Conservation (phyloP, 2,329 filamentous ascomycete species). For the Colletotrichum somersetense region DNA sequence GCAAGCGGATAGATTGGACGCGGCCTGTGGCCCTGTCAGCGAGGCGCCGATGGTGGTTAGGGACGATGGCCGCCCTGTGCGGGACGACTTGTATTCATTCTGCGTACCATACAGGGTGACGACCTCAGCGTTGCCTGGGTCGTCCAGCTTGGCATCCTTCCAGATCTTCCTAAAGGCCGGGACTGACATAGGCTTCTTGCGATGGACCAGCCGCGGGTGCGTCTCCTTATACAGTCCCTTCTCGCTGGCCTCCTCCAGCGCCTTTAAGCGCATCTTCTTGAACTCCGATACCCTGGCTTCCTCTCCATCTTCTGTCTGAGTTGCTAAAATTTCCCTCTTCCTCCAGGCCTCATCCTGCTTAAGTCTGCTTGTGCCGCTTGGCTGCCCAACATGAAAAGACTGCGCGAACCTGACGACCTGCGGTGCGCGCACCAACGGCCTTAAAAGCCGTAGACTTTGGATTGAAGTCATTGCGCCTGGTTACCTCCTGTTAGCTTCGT, state of each 20-base stretch:
- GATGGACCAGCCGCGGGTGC: constrained; percentile 41
- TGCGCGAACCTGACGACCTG: constrained; percentile 19
- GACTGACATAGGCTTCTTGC: constrained; percentile 34
- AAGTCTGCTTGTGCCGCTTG: constrained; percentile 35
- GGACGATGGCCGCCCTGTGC: constrained; percentile 6
- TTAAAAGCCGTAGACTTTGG: constrained; percentile 51
- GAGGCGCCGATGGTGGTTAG: constrained; percentile 17
- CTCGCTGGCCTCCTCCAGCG: constrained; percentile 25
- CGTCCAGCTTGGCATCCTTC: constrained; percentile 20
- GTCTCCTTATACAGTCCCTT: constrained; percentile 34
- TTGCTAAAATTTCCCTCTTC: constrained; percentile 20
- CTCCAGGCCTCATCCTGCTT: constrained; percentile 19
- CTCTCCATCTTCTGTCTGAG: not conserved
- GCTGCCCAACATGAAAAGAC: constrained; percentile 33
- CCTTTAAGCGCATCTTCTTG: constrained; percentile 35
- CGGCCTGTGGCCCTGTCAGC: constrained; percentile 67
- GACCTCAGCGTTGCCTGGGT: constrained; percentile 17
- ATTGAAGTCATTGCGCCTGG: constrained; percentile 52
- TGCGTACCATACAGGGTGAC: constrained; percentile 48
- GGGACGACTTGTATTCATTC: constrained; percentile 23
- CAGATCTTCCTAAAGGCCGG: constrained; percentile 36
- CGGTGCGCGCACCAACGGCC: constrained; percentile 43
- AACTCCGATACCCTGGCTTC: constrained; percentile 32
- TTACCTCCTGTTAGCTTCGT: constrained; percentile 32
- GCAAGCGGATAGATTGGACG: constrained; percentile 76